Conservation (phyloP, 306 rosid genomes). For the Cercis canadensis region DNA sequence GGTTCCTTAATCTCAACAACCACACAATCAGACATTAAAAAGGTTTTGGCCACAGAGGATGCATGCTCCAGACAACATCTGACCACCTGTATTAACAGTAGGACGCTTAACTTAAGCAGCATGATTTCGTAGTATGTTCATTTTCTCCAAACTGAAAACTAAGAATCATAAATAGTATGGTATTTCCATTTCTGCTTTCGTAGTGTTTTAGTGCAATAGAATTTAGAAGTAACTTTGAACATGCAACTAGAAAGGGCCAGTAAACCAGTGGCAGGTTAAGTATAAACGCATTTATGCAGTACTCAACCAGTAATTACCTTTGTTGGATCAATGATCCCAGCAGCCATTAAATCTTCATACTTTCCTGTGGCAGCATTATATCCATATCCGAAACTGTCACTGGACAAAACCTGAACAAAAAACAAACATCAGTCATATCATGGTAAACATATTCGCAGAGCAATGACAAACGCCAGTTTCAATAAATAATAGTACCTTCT, state of each 20-base stretch:
- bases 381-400: conserved; percentile 74
- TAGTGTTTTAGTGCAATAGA: no score
- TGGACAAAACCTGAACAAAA: conserved; percentile 72
- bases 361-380: conserved; percentile 98
- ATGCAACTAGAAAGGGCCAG: no score
- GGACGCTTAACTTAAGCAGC: conserved; percentile 5
- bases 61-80: conserved; percentile 99
- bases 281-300: not conserved
- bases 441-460: not conserved
- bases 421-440: not conserved
- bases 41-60: conserved; percentile 94
- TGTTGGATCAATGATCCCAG: conserved; percentile 97
- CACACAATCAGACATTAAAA: conserved; percentile 97
- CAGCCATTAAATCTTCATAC: conserved; percentile 96
- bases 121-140: not conserved
- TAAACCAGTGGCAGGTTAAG: no score
- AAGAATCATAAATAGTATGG: no score
- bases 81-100: conserved; percentile 65
- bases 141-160: no score
- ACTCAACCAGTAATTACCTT: conserved; percentile 58
- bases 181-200: no score
- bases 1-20: conserved; percentile 99
- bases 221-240: not conserved
- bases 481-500: conserved; percentile 67
- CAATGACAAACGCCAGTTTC: not conserved